Evolutionary conservation across 257 asterid species (phyloP).

Genomic region (Anisodus tanguticus): DNA sequence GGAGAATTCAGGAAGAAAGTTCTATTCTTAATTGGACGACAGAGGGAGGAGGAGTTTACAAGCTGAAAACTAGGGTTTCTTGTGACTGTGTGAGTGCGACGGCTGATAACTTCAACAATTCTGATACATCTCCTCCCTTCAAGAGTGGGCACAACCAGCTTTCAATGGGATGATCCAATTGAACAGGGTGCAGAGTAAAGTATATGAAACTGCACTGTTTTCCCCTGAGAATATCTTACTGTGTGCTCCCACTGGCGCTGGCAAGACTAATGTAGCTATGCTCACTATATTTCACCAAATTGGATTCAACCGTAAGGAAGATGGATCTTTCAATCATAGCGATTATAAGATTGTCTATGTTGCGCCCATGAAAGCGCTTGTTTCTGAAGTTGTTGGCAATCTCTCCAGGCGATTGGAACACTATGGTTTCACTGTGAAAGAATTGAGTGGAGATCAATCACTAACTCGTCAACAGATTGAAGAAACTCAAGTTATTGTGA

Average conservation of each 20-base stretch:
- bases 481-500: slow-evolving; percentile 53
- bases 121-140: slow-evolving; percentile 39
- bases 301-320: slow-evolving; percentile 43
- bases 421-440: slow-evolving; percentile 48
- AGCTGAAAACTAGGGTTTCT: slow-evolving; percentile 47
- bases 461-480: slow-evolving; percentile 55
- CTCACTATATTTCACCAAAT: slow-evolving; percentile 51
- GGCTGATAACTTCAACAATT: not conserved
- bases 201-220: slow-evolving; percentile 49
- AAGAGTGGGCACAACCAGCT: slow-evolving; percentile 54
- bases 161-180: slow-evolving; percentile 48
- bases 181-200: slow-evolving; percentile 52
- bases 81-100: not conserved
- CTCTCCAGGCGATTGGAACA: slow-evolving; percentile 46
- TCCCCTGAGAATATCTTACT: slow-evolving; percentile 44
- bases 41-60: slow-evolving; percentile 36
- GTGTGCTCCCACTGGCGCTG: slow-evolving; percentile 60
- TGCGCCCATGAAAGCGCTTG: slow-evolving; percentile 57
- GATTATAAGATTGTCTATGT: slow-evolving; percentile 52
- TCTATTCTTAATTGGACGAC: slow-evolving; percentile 34
- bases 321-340: slow-evolving; percentile 41
- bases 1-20: slow-evolving; percentile 38
- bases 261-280: slow-evolving; percentile 57
- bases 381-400: slow-evolving; percentile 55
- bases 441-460: slow-evolving; percentile 53